Evolutionary conservation across 1,139 yeast genomes (phyloP), one percentile per base, ranked within the genome.

Genomic region (Candida sp.): DNA sequence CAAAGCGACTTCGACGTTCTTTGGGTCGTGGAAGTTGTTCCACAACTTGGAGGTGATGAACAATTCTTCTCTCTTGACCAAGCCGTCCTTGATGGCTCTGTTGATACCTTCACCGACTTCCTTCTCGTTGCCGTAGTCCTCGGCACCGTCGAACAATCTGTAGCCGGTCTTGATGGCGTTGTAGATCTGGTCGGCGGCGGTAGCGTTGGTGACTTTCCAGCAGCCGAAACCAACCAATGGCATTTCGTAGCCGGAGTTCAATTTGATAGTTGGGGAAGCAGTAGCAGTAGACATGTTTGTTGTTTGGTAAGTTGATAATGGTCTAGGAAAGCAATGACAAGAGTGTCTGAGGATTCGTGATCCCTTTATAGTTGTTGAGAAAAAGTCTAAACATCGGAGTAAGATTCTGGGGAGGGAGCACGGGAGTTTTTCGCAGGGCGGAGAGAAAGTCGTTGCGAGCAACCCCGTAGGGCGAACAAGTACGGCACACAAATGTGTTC

Each of bases 101-200:
- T n/a, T 77, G 58, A 88, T 75, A 56, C 93, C 94, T 53, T 82
- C 69, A 44, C 96, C 96, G 47, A 88, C 85, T 66, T 87, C 89
- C 61, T 77, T 76, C 67, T 88, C 92, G 66, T 88, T 88, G 55
- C 90, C 93, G 66, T 88, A 88, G 65, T 87, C 93, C 66, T 81
- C 78, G 47, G 94, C 96, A 62, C 90, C 90, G 63, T 87, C 93
- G 58, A 87, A 85, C 55, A 85, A 71, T 69, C 94, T 80, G 77
- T 88, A 88, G 8, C 96, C 96, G 31, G 75, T 72, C 65, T 85
- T 84, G 61, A 85, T 84, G 56, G 90, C 90, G 47, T 84, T 78
- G 74, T 84, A 85, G 54, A 85, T 80, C 54, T 81, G 83, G 48
- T 78, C 81, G 35, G 88, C 85, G 54, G 86, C 83, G 42, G 79